These are phyloP conservation scores for Decorospora gaudefroyi DNA, from an alignment of 2,329 filamentous ascomycete species.

Conservation along the genomic window DNA sequence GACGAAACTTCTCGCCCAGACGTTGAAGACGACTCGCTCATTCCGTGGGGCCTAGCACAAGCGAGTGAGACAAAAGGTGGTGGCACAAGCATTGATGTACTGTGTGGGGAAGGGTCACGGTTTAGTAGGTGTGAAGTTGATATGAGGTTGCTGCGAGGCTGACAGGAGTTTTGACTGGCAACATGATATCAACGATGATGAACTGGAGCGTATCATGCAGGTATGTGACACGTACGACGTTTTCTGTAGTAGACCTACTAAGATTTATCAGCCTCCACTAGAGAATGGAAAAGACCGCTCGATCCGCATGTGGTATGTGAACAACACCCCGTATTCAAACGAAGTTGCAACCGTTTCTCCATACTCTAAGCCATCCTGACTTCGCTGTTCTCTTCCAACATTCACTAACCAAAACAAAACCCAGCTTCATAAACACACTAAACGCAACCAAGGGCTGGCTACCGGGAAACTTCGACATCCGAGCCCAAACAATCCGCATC, in stretches of 20 bases:
- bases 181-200: conserved; percentile 2
- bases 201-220: not conserved
- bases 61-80: not conserved
- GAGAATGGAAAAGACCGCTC: not conserved
- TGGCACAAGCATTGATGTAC: conserved; percentile 5
- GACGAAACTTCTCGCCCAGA: conserved; percentile 8
- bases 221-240: not conserved
- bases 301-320: conserved; percentile 6
- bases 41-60: conserved; percentile 17
- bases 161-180: conserved; percentile 1
- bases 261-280: not conserved
- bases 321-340: too few species aligned
- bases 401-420: too few species aligned
- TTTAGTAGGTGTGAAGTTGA: conserved; percentile 7
- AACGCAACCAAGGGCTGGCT: conserved; percentile 15
- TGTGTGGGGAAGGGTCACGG: conserved; percentile 3
- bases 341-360: not conserved
- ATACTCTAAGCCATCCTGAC: too few species aligned
- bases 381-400: too few species aligned
- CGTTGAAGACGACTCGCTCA: conserved; percentile 14
- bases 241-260: not conserved
- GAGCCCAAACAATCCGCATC: conserved; percentile 9
- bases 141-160: not conserved
- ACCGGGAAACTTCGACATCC: conserved; percentile 28
- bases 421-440: conserved; percentile 26